Percentiles rank a stretch among this genome's conserved stretches.
Evolutionary conservation across 176 grass and related monocot species (phyloP).

Genomic region (Calamus simplicifolius): DNA sequence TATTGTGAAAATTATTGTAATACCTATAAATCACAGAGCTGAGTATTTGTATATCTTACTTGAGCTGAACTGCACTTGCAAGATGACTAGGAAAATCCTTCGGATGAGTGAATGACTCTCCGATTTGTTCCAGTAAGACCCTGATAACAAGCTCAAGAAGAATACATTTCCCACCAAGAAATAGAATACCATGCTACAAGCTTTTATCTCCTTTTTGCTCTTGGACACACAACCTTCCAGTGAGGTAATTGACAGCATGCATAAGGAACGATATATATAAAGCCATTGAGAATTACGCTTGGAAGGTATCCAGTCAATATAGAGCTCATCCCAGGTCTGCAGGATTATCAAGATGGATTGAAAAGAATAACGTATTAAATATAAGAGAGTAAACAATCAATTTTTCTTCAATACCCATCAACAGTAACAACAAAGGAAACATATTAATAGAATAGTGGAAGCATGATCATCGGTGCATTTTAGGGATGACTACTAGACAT

Average conservation of each 20-base stretch:
- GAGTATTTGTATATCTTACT: constrained; percentile 23
- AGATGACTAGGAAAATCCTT: constrained; percentile 76
- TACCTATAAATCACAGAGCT: too few species aligned
- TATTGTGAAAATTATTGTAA: too few species aligned
- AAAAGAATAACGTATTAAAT: neutral
- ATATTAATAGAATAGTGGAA: neutral
- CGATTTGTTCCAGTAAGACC: constrained; percentile 74
- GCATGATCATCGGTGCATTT: too few species aligned
- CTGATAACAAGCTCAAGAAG: constrained; percentile 76
- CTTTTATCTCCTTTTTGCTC: constrained; percentile 67
- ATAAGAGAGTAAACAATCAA: too few species aligned
- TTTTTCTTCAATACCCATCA: too few species aligned
- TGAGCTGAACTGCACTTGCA: constrained; percentile 82
- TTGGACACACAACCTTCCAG: constrained; percentile 57
- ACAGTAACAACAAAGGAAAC: neutral
- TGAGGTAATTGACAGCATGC: constrained; percentile 60
- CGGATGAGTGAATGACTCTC: constrained; percentile 68
- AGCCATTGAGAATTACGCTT: constrained; percentile 73
- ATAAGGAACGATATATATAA: constrained; percentile 77
- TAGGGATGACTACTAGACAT: too few species aligned
- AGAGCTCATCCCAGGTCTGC: constrained; percentile 76
- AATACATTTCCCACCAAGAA: constrained; percentile 94
- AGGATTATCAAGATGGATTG: constrained; percentile 6
- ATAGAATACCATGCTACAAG: constrained; percentile 90
- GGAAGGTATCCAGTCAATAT: constrained; percentile 78